Percentiles rank a stretch among this genome's conserved stretches.
These are phyloP conservation scores for Coniella lustricola DNA, from an alignment of 2,329 filamentous ascomycete species.

Conservation along the genomic window DNA sequence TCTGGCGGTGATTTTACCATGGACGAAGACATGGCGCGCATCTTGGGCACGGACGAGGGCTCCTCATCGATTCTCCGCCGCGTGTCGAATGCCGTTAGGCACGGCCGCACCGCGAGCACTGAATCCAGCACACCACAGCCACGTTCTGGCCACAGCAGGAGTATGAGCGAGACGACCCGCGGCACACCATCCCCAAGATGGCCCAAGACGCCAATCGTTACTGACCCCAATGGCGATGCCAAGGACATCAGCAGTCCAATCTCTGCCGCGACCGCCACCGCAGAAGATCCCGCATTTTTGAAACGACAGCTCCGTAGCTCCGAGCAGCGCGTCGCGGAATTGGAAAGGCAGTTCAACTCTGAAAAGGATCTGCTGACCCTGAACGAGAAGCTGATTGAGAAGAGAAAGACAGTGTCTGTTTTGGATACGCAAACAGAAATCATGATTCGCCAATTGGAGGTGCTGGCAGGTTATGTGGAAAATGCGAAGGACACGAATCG, in stretches of 20 bases:
- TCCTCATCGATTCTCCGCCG: slow-evolving; percentile 76
- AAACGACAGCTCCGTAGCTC: slow-evolving; percentile 73
- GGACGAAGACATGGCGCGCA: slow-evolving; percentile 92
- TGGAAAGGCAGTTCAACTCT: slow-evolving; percentile 68
- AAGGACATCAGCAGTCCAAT: slow-evolving; percentile 68
- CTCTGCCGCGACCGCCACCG: slow-evolving; percentile 48
- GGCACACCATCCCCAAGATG: slow-evolving; percentile 59
- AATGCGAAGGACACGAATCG: slow-evolving; percentile 76
- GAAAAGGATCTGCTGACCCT: slow-evolving; percentile 65
- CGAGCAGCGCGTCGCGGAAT: slow-evolving; percentile 77
- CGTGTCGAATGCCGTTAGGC: slow-evolving; percentile 88
- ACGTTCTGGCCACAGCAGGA: slow-evolving; percentile 48
- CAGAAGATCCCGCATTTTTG: slow-evolving; percentile 57
- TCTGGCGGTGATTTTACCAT: slow-evolving; percentile 81
- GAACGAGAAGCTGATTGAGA: slow-evolving; percentile 83
- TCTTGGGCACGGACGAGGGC: slow-evolving; percentile 70
- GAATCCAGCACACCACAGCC: slow-evolving; percentile 40
- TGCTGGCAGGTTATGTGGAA: slow-evolving; percentile 81
- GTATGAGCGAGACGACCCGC: slow-evolving; percentile 61
- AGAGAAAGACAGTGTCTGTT: slow-evolving; percentile 90
- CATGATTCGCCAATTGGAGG: slow-evolving; percentile 85
- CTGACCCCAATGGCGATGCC: slow-evolving; percentile 40
- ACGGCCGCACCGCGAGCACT: slow-evolving; percentile 82
- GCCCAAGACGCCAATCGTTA: slow-evolving; percentile 60
- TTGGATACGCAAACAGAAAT: slow-evolving; percentile 93